Base-by-base conservation (phyloP, 129 eudicot species). In the Deinandra increscens region DNA sequence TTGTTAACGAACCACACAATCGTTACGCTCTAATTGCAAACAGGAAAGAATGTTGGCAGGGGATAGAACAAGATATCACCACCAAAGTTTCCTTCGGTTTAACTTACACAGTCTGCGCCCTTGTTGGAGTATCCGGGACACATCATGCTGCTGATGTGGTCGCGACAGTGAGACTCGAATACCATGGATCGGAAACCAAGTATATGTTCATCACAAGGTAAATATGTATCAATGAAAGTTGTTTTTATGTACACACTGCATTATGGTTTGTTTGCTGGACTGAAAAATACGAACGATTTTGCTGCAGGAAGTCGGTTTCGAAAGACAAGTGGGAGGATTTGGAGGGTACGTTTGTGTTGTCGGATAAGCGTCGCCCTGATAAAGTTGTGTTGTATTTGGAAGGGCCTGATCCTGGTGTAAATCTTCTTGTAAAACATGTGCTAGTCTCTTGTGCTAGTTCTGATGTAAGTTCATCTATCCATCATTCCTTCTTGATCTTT, bases 1-100 rank as follows among this genome's bases (percentile, higher is more conserved):
- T 93, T 63, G 87, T 79, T 38, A 37, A 74, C 68, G 77, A 81
- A 36, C 56, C 34, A 41, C 58, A 71, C 53, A 61, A 69, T 31
- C 76, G 42, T n/a, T 83, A 81, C 77, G 99, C 83, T 58, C 73
- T 79, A 13, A 50, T 89, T 50, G 66, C 91, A 64, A 82, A 87
- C 56, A 88, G 99, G 72, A 94, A 66, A 51, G 84, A 89, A 70
- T 18, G 60, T 42, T 94, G 99, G 99, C 99, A 94, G 76, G 97
- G 99, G 22, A 77, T 94, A 65, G 99, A 94, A 78, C 99, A 94
- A 72, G 99, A 94, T 43, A 87, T 94, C 50, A 83, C 97, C 14
- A 34, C 72, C 58, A 71, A 75, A 80, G 82, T 89, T 55, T 81
- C 81, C 7, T 31, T 74, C 1, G 96, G 93, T 72, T 43, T 70